Base-by-base conservation (phyloP, 2,329 filamentous ascomycete genomes). In the Phaeosphaeriaceae sp. region DNA sequence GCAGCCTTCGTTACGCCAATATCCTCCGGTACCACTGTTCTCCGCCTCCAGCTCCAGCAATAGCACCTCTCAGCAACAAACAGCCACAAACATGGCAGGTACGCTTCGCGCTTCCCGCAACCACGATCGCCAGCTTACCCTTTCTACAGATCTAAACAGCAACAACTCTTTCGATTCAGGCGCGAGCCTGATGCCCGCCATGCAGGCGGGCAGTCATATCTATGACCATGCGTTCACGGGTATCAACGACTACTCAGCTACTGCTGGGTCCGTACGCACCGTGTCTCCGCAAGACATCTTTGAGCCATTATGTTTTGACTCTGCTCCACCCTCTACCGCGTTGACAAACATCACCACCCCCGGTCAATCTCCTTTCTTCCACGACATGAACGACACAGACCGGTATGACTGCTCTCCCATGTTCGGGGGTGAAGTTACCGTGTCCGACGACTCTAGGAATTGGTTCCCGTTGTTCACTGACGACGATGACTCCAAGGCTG, bases 331-430 rank as follows among this genome's bases (percentile, higher is more conserved):
- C 67, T 96, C 92, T 2, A 82, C 87, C 38, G 86, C 89, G 28
- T 85, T 94, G 68, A 96, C 92, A 29, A 86, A 91, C 56, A 70
- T 96, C 74, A 96, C 91, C 48, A 94, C 92, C 52, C 92, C 92
- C 36, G 77, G 77, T 68, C 89, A 87, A 64, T 95, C 90, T 43
- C 90, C 90, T 9, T 87, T 85, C 50, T 86, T 87, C 66, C 73
- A 73, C 54, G 87, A 90, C 63, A 82, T 26, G 7, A 26, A 26
- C 6, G 23, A 26, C 3, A 3, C 23, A 7, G 23, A 26, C 23
- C 23, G 81, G 69, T 90, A 86, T 64, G 86, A 94, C 66, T 86
- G 89, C 15, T 96, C 91, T 42, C 92, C 92, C 38, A 84, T 88
- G 72, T 90, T 92, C 73, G 81, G 81, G 51, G 79, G 71, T 50